A percentile compares a stretch with the other conserved stretches of the same genome.
These are phyloP conservation scores for Acanthamoeba healyi DNA, from an alignment of 208 protist species.

Conservation along the genomic window DNA sequence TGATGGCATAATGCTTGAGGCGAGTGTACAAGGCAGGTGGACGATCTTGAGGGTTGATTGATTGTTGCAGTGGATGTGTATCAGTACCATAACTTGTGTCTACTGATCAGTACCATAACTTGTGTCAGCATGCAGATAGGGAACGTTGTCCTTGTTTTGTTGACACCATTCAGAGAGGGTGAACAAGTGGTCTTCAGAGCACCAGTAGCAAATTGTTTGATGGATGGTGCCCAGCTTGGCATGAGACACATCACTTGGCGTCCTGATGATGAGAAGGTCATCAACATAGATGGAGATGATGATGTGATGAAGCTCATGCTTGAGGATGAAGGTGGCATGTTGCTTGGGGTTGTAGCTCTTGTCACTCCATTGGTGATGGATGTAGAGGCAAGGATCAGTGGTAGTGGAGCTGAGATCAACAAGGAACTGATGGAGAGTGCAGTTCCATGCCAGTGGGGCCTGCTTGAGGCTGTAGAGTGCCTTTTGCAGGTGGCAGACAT, in stretches of 20 bases:
- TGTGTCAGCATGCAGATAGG: background rate
- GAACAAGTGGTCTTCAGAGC: too few species aligned
- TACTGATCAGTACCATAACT: background rate
- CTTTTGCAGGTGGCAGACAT: conserved; percentile 2
- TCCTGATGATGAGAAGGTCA: conserved; percentile 1
- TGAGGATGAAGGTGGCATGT: too few species aligned
- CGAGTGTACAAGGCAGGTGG: background rate
- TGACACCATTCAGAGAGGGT: too few species aligned
- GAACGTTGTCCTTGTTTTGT: conserved; percentile 6
- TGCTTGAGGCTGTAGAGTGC: conserved; percentile 68
- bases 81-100: too few species aligned
- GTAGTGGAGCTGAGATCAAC: background rate
- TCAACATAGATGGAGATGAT: conserved; percentile 40
- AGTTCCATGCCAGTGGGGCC: conserved; percentile 15
- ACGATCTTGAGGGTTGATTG: background rate
- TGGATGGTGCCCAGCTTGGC: background rate
- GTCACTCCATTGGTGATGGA: background rate
- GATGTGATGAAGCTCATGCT: background rate
- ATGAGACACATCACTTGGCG: background rate
- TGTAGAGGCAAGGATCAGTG: conserved; percentile 7
- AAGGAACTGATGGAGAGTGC: conserved; percentile 17
- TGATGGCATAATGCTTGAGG: background rate
- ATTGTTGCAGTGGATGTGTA: conserved; percentile 14
- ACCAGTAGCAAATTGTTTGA: too few species aligned
- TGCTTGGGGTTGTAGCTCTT: too few species aligned